Evolutionary conservation across 345 rosid species (phyloP), one percentile per base, ranked within the genome.

Genomic region (Pistacia atlantica): DNA sequence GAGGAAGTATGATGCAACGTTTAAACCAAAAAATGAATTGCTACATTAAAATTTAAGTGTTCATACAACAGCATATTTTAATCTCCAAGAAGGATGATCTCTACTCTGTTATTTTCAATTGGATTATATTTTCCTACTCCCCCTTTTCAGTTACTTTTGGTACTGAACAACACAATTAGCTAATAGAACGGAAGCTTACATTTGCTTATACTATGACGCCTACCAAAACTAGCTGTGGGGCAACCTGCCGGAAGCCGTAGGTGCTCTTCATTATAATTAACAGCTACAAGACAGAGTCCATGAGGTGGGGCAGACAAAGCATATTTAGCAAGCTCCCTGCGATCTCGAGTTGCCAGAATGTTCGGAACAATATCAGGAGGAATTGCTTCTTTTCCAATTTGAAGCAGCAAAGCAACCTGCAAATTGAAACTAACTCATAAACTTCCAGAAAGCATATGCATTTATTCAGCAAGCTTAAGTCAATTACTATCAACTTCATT

Each of bases 331-430:
- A 93, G 94, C 87, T 87, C 91, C 83, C 76, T 90, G 51, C 98
- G 89, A 80, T 90, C 89, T 65, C 75, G 84, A 80, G 91, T 88
- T 79, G 82, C 89, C 65, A 95, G 73, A 73, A 92, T 89, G 83
- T 74, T 77, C 5, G 91, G 90, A 58, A 92, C 94, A 79, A 90
- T 87, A 75, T 81, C 84, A 17, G 94, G 84, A 83, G 95, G 93
- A 78, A 89, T 20, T 31, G 93, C 97, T 82, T 93, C 97, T 83
- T 78, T 96, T 76, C 99, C 97, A 48, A 92, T 78, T 86, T 93
- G 95, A 80, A 93, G 66, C 76, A 96, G 87, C 86, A 96, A 80
- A 76, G 97, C 93, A 68, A 89, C 98, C 99, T 95, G 80, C 82
- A 79, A 42, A 81, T 13, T 51, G 20, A 38, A 54, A 64, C 71